These are phyloP conservation scores for Phytophthora europaea DNA, from an alignment of 352 stramenopile genomes.

Conservation along the genomic window DNA sequence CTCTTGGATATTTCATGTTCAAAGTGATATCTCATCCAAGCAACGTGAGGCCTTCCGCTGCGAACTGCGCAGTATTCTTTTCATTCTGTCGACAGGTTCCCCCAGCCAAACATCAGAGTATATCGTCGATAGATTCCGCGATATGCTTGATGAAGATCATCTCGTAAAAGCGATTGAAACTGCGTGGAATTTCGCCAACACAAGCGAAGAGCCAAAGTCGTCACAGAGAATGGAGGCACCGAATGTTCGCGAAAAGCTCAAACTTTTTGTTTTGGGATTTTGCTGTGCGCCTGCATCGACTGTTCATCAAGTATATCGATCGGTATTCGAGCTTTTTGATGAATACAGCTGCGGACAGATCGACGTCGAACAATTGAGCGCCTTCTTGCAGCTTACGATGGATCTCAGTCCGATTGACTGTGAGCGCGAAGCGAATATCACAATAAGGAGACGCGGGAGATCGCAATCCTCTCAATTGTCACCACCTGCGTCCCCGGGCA, in stretches of 20 bases:
- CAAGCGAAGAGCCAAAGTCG: not conserved
- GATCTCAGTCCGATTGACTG: conserved; percentile 21
- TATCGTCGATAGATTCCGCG: conserved; percentile 11
- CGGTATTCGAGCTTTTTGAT: conserved; percentile 60
- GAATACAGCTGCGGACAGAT: conserved; percentile 39
- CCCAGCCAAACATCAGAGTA: not conserved
- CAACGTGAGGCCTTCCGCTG: conserved; percentile 6
- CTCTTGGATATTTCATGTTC: not conserved
- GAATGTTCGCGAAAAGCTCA: conserved; percentile 17
- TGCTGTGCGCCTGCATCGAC: conserved; percentile 41
- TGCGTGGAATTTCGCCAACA: not conserved
- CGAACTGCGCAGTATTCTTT: conserved; percentile 19
- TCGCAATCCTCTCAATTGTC: conserved; percentile 13
- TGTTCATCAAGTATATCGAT: conserved; percentile 43
- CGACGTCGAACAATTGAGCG: conserved; percentile 15
- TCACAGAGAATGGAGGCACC: not conserved
- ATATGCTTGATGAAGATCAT: conserved; percentile 11
- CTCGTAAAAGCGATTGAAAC: conserved; percentile 5
- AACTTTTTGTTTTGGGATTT: conserved; percentile 40
- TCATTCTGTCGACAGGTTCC: not conserved
- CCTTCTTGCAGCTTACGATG: conserved; percentile 19
- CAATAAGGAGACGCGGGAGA: conserved; percentile 4
- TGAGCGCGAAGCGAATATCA: conserved; percentile 28
- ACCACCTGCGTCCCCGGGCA: conserved; percentile 13
- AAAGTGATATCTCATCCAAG: not conserved